Conservation (phyloP, 352 stramenopile genomes). For the Pythium phragmitis region DNA sequence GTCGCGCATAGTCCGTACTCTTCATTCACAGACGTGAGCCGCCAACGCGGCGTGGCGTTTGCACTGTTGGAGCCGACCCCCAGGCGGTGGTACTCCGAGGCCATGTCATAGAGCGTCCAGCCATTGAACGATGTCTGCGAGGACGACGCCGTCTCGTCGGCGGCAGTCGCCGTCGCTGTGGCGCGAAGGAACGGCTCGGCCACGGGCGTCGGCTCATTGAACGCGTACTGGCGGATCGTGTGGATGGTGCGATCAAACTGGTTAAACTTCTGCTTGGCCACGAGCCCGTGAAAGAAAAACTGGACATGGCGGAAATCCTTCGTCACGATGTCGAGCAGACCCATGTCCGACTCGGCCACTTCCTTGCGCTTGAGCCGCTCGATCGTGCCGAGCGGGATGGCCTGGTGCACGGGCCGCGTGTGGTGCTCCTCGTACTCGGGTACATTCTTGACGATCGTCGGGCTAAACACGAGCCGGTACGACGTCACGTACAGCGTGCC, state of each 20-base stretch:
- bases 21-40: slow-evolving; percentile 65
- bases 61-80: slow-evolving; percentile 32
- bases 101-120: slow-evolving; percentile 69
- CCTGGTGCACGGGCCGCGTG: slow-evolving; percentile 44
- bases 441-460: slow-evolving; percentile 21
- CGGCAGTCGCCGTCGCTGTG: slow-evolving; percentile 24
- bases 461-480: slow-evolving; percentile 79
- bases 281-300: slow-evolving; percentile 71
- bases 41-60: slow-evolving; percentile 53
- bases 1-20: slow-evolving; percentile 72
- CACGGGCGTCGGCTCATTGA: slow-evolving; percentile 47
- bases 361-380: slow-evolving; percentile 78
- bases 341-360: slow-evolving; percentile 69
- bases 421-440: slow-evolving; percentile 24
- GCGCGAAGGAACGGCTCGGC: slow-evolving; percentile 66
- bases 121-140: slow-evolving; percentile 31
- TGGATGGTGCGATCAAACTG: slow-evolving; percentile 67
- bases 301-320: slow-evolving; percentile 83
- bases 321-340: slow-evolving; percentile 66
- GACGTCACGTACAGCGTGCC: slow-evolving; percentile 80
- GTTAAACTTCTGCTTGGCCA: slow-evolving; percentile 78
- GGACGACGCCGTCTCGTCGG: background rate
- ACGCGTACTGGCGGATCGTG: slow-evolving; percentile 59
- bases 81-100: slow-evolving; percentile 70
- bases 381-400: slow-evolving; percentile 67